A percentile compares a stretch with the other conserved stretches of the same genome.
These are phyloP conservation scores for Plectosphaerella sp. DNA, from an alignment of 2,329 filamentous ascomycete genomes.

Conservation along the genomic window DNA sequence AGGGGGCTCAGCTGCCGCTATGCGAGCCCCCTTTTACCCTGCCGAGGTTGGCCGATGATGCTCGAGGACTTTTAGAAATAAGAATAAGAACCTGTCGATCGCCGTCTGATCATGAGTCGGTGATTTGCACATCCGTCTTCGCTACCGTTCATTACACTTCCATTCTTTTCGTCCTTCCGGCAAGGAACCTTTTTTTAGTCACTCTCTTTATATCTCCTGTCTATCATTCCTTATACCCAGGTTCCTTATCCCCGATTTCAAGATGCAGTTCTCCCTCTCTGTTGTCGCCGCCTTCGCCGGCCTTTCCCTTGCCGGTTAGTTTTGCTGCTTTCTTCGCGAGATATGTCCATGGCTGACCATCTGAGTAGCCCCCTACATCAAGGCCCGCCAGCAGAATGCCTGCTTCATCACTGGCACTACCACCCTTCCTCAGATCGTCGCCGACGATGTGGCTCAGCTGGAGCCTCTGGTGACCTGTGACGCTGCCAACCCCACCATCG, in stretches of 20 bases:
- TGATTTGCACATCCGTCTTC: not conserved
- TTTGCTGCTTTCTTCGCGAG: not conserved
- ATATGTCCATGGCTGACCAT: not conserved
- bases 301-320: slow-evolving; percentile 9
- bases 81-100: not conserved
- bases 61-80: not conserved
- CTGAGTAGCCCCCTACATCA: slow-evolving; percentile 8
- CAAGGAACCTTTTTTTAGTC: slow-evolving; percentile 1
- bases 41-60: not conserved
- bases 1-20: not conserved
- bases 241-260: slow-evolving; percentile 2
- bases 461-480: slow-evolving; percentile 44
- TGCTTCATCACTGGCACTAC: slow-evolving; percentile 52
- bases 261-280: slow-evolving; percentile 11
- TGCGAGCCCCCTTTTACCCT: not conserved
- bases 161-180: slow-evolving; percentile 3
- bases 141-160: not conserved
- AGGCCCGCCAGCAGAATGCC: slow-evolving; percentile 25
- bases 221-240: not conserved
- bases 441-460: slow-evolving; percentile 35
- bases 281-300: slow-evolving; percentile 9
- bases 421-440: slow-evolving; percentile 45
- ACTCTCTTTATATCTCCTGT: not conserved
- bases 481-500: slow-evolving; percentile 39
- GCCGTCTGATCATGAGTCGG: not conserved